These are phyloP conservation scores for Cucumis hystrix DNA, from an alignment of 306 rosid species.

Conservation along the genomic window DNA sequence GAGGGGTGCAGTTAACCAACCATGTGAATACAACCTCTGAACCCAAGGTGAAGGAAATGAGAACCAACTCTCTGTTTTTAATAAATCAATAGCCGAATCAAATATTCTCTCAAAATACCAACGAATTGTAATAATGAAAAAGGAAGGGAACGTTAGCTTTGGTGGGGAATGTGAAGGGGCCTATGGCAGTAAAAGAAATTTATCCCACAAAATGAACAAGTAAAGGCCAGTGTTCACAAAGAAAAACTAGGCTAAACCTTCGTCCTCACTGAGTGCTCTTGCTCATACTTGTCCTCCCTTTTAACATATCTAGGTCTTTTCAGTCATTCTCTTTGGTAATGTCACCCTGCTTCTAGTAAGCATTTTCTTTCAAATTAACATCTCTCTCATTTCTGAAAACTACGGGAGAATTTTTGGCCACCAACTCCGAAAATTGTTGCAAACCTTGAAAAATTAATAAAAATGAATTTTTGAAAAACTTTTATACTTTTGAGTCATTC, in stretches of 20 bases:
- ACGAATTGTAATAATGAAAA: background rate
- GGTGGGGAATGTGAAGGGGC: background rate
- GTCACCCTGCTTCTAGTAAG: background rate
- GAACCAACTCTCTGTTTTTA: background rate
- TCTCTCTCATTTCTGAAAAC: background rate
- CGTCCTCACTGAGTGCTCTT: conserved; percentile 4
- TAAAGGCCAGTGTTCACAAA: background rate
- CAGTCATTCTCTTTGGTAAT: conserved; percentile 8
- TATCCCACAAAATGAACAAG: background rate
- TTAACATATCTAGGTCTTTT: conserved; percentile 17
- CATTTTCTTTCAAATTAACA: conserved; percentile 10
- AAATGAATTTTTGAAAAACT: too few relatives aligned
- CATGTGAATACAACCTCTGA: background rate
- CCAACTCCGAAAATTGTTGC: too few relatives aligned
- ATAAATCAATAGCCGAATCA: background rate
- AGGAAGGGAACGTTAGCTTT: background rate
- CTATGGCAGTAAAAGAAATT: too few relatives aligned
- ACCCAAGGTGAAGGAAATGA: background rate
- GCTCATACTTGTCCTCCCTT: conserved; percentile 12
- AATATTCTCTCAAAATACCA: background rate
- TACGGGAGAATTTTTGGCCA: too few relatives aligned
- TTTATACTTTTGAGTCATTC: too few relatives aligned
- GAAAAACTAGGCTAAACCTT: background rate
- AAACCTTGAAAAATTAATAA: too few relatives aligned
- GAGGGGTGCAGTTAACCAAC: background rate